A percentile compares a stretch with the other conserved stretches of the same genome.
Evolutionary conservation across 768 basidiomycete species (phyloP).

Genomic region (Lactarius evosmus): DNA sequence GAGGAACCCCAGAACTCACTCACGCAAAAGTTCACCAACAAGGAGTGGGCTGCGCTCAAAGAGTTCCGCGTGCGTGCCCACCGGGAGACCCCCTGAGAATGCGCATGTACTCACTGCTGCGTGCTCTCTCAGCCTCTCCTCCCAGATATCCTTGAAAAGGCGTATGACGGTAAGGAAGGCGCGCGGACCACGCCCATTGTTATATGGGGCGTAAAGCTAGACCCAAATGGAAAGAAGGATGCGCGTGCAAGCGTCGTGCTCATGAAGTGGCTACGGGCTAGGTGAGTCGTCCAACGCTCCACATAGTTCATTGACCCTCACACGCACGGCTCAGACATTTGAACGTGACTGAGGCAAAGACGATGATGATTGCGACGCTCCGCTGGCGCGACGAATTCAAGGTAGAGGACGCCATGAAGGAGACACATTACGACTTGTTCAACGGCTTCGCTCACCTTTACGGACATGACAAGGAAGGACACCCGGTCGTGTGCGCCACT

Average conservation of each 20-base stretch:
- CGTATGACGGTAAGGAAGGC: constrained; percentile 56
- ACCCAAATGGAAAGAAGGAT: constrained; percentile 54
- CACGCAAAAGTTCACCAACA: constrained; percentile 63
- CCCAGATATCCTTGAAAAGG: constrained; percentile 53
- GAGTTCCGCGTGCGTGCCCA: constrained; percentile 56
- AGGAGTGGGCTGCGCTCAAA: constrained; percentile 70
- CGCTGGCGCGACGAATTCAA: constrained; percentile 69
- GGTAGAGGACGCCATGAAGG: constrained; percentile 55
- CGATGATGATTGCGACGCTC: constrained; percentile 67
- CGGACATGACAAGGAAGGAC: constrained; percentile 68
- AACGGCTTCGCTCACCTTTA: constrained; percentile 59
- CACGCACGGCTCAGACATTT: constrained; percentile 42
- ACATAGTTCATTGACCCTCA: neutral
- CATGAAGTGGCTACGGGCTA: constrained; percentile 79
- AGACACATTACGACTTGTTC: constrained; percentile 38
- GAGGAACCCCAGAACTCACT: constrained; percentile 65
- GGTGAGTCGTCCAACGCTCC: constrained; percentile 39
- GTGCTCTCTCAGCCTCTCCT: constrained; percentile 36
- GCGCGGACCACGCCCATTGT: constrained; percentile 49
- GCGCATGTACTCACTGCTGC: neutral
- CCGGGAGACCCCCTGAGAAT: neutral
- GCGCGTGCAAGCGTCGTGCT: constrained; percentile 71
- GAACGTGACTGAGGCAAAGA: constrained; percentile 49
- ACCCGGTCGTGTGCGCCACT: constrained; percentile 63
- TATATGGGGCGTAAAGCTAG: constrained; percentile 71